A percentile compares a stretch with the other conserved stretches of the same genome.
These are phyloP conservation scores for Lavandula angustifolia DNA, from an alignment of 257 asterid species.

Conservation along the genomic window DNA sequence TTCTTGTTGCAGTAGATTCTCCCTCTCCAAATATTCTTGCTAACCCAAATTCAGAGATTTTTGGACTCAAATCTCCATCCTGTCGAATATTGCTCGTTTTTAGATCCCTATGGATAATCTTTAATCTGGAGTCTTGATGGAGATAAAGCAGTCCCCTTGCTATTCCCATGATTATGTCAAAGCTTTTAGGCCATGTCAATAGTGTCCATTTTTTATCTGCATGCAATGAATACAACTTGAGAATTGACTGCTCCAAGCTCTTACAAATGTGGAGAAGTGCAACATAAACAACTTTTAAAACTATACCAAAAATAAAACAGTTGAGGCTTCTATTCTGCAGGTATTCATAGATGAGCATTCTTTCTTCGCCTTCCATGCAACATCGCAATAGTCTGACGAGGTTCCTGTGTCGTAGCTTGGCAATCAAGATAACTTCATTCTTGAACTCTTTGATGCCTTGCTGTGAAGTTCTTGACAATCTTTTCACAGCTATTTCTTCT, in stretches of 20 bases:
- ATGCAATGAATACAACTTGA: background rate
- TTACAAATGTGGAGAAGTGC: background rate
- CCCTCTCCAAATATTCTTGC: too few species aligned
- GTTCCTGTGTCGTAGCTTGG: too few species aligned
- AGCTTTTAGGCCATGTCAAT: constrained; percentile 45
- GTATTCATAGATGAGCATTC: constrained; percentile 46
- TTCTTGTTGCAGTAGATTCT: too few species aligned
- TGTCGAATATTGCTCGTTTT: too few species aligned
- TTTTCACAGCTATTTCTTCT: constrained; percentile 49
- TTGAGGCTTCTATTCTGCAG: constrained; percentile 44
- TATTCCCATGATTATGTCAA: constrained; percentile 43
- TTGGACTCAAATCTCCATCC: too few species aligned
- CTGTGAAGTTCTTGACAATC: constrained; percentile 38
- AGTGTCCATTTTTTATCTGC: constrained; percentile 31
- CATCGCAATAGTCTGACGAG: too few species aligned
- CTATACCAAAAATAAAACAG: constrained; percentile 42
- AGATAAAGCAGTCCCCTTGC: constrained; percentile 46
- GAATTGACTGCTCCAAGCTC: too few species aligned
- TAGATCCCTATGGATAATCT: too few species aligned
- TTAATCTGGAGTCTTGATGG: constrained; percentile 50
- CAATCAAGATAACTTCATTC: too few species aligned
- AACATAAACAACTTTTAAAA: too few species aligned
- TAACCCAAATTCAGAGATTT: too few species aligned
- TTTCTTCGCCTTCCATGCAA: too few species aligned
- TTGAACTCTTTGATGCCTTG: constrained; percentile 42